These are phyloP conservation scores for Sclerotinia subarctica DNA, from an alignment of 2,329 filamentous ascomycete species.

Conservation along the genomic window DNA sequence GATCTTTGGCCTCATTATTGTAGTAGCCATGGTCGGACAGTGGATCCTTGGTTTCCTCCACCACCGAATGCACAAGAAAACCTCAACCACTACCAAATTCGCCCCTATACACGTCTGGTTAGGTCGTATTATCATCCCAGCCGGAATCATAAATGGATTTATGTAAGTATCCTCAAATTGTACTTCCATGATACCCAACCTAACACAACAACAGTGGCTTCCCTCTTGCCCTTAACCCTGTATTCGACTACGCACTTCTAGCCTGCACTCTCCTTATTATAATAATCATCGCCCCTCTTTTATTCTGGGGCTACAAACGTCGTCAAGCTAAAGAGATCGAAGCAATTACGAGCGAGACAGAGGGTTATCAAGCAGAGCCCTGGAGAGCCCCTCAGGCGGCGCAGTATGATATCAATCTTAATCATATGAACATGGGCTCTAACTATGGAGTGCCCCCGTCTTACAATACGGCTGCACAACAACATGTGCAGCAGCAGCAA, in stretches of 20 bases:
- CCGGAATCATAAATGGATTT: conserved; percentile 56
- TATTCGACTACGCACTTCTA: conserved; percentile 48
- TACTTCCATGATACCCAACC: neutral
- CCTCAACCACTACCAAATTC: conserved; percentile 48
- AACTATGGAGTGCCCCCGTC: neutral
- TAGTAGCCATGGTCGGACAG: conserved; percentile 51
- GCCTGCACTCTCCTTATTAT: conserved; percentile 46
- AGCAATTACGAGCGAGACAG: neutral
- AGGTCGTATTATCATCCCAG: conserved; percentile 51
- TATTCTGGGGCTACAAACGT: conserved; percentile 25
- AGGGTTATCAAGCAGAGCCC: conserved; percentile 17
- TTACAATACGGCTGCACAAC: neutral
- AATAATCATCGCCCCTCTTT: conserved; percentile 38
- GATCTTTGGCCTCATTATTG: conserved; percentile 55
- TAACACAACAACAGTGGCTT: conserved; percentile 48
- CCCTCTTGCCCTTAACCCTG: conserved; percentile 51
- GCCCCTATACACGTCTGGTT: conserved; percentile 56
- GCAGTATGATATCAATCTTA: conserved; percentile 13
- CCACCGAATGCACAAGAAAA: conserved; percentile 52
- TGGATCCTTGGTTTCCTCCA: conserved; percentile 54
- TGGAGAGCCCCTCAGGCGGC: conserved; percentile 16
- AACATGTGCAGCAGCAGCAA: neutral
- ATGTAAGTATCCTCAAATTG: conserved; percentile 42
- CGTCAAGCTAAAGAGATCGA: conserved; percentile 1
- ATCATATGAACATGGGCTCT: neutral